Conservation (phyloP, 1,139 yeast genomes). For the Kluyveromyces marxianus region DNA sequence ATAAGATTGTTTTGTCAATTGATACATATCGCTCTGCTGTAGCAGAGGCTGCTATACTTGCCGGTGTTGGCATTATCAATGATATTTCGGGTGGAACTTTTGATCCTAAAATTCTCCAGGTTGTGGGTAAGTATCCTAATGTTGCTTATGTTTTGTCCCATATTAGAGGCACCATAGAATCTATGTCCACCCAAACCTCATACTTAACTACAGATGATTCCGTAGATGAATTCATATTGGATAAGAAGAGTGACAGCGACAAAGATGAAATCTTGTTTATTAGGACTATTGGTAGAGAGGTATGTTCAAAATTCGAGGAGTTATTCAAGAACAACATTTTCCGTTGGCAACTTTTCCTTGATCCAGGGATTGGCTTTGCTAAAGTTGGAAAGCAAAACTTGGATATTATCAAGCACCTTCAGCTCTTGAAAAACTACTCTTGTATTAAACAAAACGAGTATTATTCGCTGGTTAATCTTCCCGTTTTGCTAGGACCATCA, state of each 20-base stretch:
- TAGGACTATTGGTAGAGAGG: slow-evolving; percentile 55
- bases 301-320: slow-evolving; percentile 45
- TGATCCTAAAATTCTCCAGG: slow-evolving; percentile 54
- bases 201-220: slow-evolving; percentile 40
- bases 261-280: slow-evolving; percentile 8
- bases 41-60: slow-evolving; percentile 57
- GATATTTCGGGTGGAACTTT: slow-evolving; percentile 76
- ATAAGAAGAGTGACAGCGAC: slow-evolving; percentile 10
- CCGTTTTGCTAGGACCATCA: slow-evolving; percentile 79
- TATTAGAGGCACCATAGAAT: slow-evolving; percentile 72
- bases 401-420: slow-evolving; percentile 50
- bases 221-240: slow-evolving; percentile 32
- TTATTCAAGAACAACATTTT: slow-evolving; percentile 61
- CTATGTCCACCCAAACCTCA: slow-evolving; percentile 56
- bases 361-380: slow-evolving; percentile 96
- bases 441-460: slow-evolving; percentile 17
- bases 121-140: slow-evolving; percentile 52
- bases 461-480: slow-evolving; percentile 32
- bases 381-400: slow-evolving; percentile 65
- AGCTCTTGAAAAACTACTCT: slow-evolving; percentile 48
- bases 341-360: slow-evolving; percentile 87
- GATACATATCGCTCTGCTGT: slow-evolving; percentile 80
- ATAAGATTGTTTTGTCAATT: slow-evolving; percentile 53
- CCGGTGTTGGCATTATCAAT: slow-evolving; percentile 88
- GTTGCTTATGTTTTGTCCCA: slow-evolving; percentile 82